Evolutionary conservation across 2,329 filamentous ascomycete species (phyloP).

Genomic region (Orbilia oligospora): DNA sequence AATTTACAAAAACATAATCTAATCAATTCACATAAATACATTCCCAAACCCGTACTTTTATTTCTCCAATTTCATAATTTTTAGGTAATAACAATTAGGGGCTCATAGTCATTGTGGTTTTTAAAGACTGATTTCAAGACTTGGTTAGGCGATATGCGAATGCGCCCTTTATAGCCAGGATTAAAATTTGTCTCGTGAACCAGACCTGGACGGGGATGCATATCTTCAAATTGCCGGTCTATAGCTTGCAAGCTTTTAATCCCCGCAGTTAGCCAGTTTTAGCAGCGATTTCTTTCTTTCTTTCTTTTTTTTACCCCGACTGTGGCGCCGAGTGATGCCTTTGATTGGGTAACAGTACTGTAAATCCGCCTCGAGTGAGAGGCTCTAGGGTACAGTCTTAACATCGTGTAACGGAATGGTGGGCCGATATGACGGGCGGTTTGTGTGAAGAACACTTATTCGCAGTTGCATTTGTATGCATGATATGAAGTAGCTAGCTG

Average conservation of each 20-base stretch:
- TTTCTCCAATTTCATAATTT: constrained; percentile 5
- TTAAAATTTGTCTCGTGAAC: neutral
- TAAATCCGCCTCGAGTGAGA: neutral
- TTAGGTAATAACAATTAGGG: constrained; percentile 22
- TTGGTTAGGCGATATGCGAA: constrained; percentile 28
- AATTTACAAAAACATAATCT: neutral
- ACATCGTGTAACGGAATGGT: constrained; percentile 22
- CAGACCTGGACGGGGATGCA: neutral
- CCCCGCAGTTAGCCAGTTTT: constrained; percentile 23
- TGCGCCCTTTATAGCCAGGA: constrained; percentile 25
- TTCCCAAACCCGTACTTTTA: neutral
- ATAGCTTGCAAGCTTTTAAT: constrained; percentile 25
- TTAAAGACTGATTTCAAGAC: neutral
- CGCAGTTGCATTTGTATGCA: neutral
- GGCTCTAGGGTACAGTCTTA: neutral
- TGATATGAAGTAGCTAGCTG: too few species aligned
- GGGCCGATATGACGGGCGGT: constrained; percentile 49
- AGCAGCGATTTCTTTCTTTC: neutral
- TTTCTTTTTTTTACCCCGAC: too few species aligned
- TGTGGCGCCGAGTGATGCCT: constrained; percentile 24
- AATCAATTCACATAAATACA: neutral
- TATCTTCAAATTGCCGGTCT: constrained; percentile 19
- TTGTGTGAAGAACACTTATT: neutral
- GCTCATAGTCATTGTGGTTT: neutral
- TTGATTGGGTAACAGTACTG: constrained; percentile 35